Evolutionary conservation across 2,329 filamentous ascomycete species (phyloP), one percentile per base, ranked within the genome.

Genomic region (Arachnopeziza araneosa): DNA sequence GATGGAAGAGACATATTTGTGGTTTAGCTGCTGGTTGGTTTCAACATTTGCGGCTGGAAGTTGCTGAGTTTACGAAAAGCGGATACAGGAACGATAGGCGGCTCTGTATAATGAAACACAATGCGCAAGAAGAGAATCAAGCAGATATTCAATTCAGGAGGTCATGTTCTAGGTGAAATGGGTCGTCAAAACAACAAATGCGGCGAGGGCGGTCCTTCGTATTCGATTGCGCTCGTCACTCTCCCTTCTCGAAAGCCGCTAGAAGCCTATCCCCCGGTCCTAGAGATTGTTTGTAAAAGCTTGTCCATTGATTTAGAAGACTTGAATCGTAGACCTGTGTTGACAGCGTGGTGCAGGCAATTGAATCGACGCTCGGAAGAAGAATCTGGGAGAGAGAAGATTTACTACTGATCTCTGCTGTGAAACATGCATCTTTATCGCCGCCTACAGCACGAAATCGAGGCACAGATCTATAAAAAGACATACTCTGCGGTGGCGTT

Each of bases 201-300:
- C 2, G 36, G 36, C 36, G 10, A 44, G 17, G 36, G 36, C 36
- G 36, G 2, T 44, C 17, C 6, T 36, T 57, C 55, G 49, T 57
- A 57, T 57, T 52, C 44, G 50, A 32, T 6, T 52, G 14, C 54
- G 32, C 44, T 19, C 23, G 52, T 54, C 36, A 56, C 22, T 23
- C 30, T 51, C 24, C 17, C 49, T 57, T 57, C 55, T 57, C n/a
- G 49, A 57, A 57, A 12, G 10, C 50, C 24, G 24, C 50, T 52
- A 52, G 50, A 52, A 52, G 36, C 36, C 36, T 17, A 14, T 3
- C 4, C 36, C 36, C 17, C 4, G 36, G 12, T 14, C 36, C 36
- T 44, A 14, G 12, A 17, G 2, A 14, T 44, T 5, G 17, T 44
- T 44, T 44, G 17, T 30, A 30, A 30, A 30, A 5, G 26, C 26